Evolutionary conservation across 441 rosid genomes (phyloP).

Genomic region (Populus trichocarpa): DNA sequence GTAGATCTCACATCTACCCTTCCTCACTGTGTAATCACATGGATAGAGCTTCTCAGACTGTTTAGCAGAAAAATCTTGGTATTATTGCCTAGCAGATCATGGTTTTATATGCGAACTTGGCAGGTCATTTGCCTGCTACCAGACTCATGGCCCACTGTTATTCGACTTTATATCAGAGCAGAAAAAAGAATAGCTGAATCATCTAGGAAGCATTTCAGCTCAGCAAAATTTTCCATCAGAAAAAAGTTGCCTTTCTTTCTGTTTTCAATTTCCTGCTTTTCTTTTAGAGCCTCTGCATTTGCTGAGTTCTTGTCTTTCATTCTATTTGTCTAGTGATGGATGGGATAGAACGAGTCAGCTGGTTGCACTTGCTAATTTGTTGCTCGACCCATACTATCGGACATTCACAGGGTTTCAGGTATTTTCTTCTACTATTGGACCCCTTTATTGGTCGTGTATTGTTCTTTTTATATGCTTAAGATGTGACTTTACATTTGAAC

Average conservation of each 20-base stretch:
- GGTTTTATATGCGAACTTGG: not conserved
- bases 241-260: not conserved
- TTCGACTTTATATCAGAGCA: not conserved
- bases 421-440: constrained; percentile 7
- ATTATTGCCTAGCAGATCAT: not conserved
- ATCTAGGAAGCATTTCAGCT: not conserved
- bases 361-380: constrained; percentile 87
- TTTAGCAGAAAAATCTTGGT: not conserved
- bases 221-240: not conserved
- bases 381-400: constrained; percentile 95
- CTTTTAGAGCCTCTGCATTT: not conserved
- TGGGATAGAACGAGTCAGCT: constrained; percentile 99
- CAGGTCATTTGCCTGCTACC: not conserved
- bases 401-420: constrained; percentile 98
- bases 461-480: not conserved
- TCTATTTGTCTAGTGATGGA: constrained; percentile 70
- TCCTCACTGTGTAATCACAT: not conserved
- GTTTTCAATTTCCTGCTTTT: not conserved
- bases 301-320: constrained; percentile 1
- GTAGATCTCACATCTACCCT: not conserved
- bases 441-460: not conserved
- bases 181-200: not conserved
- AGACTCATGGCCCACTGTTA: not conserved
- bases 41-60: not conserved
- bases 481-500: not conserved